Evolutionary conservation across 768 basidiomycete species (phyloP), one percentile per base, ranked within the genome.

Genomic region (Lactarius pseudohatsudake): DNA sequence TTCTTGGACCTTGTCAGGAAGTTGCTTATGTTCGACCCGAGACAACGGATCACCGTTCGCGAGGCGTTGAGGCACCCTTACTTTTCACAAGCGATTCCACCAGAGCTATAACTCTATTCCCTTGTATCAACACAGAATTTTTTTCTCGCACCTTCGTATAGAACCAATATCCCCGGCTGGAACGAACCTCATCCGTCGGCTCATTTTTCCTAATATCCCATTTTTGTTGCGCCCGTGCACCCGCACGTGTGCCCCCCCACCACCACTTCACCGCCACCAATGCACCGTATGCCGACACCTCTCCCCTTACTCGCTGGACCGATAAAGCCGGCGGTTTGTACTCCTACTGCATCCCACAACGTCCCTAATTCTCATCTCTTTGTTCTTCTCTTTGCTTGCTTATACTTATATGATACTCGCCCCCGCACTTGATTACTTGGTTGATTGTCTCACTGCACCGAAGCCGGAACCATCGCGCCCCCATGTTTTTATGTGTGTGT

Each of bases 21-120:
- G 76, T 83, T 98, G 68, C 85, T 98, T 54, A 87, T 88, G 59
- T 97, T 96, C 76, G 96, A 98, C 76, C 95, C 96, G 40, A 84
- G 85, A 2, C 87, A 91, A 71, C 88, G 96, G 75, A 89, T 96
- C 72, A 88, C 89, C 43, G 96, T 98, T 57, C 85, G 86, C 75
- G 89, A 93, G 36, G 96, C 96, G 22, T 84, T 97, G 66, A 83
- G 85, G 60, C 96, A 97, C 73, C 91, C 90, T 4, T 98, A 94
- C 77, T 94, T 96, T 75, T 81, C 84, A 59, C 75, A 88, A 74
- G 80, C 79, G 75, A 85, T 91, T 69, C 81, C 89, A 47, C 80
- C 85, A 67, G 90, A 92, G 79, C 79, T 87, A 78, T 92, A 82
- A 77, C 77, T 59, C 72, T 26, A 57, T 67, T 28, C 54, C 50